Percentiles rank a stretch among this genome's conserved stretches.
Conservation (phyloP, 148 eudicot genomes). For the Polygonum maritimum region DNA sequence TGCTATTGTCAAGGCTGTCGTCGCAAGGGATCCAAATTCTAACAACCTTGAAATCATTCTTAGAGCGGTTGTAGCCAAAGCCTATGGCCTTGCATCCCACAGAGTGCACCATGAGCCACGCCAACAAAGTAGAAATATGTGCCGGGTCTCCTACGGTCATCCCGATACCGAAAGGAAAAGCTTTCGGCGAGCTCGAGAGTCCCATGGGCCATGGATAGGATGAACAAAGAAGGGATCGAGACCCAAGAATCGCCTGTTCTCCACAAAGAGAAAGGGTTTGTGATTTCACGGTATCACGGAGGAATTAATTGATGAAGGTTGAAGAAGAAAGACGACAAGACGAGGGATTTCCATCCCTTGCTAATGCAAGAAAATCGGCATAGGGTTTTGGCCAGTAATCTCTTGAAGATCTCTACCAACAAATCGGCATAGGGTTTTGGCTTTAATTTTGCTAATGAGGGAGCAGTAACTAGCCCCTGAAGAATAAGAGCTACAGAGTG, state of each 20-base stretch:
- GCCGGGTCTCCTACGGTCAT: neutral
- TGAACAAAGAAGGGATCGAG: accelerated
- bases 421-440: too few relatives aligned
- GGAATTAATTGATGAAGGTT: neutral
- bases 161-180: neutral
- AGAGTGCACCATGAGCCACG: neutral
- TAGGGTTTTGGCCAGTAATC: neutral
- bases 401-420: neutral
- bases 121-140: neutral
- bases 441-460: neutral
- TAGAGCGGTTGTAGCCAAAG: neutral
- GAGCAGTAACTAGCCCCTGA: too few relatives aligned
- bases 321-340: neutral
- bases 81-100: neutral
- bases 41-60: conserved; percentile 1
- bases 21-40: neutral
- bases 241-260: neutral
- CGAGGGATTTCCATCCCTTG: neutral
- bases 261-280: neutral
- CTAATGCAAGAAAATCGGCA: neutral
- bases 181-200: neutral
- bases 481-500: too few relatives aligned
- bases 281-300: neutral
- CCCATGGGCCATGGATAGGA: accelerated
- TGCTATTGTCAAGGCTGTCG: too few relatives aligned